These are phyloP conservation scores for Dendrostoma leiphaemia DNA, from an alignment of 2,329 filamentous ascomycete species.

Conservation along the genomic window DNA sequence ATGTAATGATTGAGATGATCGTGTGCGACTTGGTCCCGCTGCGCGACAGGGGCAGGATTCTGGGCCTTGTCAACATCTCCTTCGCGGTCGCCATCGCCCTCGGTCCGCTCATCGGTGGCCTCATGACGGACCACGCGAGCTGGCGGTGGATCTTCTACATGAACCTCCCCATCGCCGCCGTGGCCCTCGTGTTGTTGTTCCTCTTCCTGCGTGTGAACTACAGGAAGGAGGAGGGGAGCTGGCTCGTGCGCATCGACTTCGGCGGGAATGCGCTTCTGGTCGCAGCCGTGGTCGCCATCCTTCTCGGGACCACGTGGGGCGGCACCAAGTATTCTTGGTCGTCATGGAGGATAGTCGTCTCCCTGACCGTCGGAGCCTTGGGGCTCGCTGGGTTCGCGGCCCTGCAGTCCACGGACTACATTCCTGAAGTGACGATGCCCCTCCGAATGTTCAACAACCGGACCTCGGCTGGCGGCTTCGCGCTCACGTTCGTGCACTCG, in stretches of 20 bases:
- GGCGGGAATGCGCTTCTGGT: conserved; percentile 21
- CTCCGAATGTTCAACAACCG: conserved; percentile 1
- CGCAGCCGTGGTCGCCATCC: conserved; percentile 11
- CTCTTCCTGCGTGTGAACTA: conserved; percentile 27
- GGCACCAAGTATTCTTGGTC: conserved; percentile 20
- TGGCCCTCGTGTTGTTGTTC: conserved; percentile 24
- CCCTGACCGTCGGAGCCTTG: conserved; percentile 35
- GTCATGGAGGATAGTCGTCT: conserved; percentile 25
- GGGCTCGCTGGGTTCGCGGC: conserved; percentile 33
- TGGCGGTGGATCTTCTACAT: conserved; percentile 33
- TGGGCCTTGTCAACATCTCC: conserved; percentile 18
- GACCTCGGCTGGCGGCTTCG: background rate
- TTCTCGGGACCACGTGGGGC: conserved; percentile 22
- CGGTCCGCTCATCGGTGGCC: conserved; percentile 31
- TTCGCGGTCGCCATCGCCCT: conserved; percentile 25
- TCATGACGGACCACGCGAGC: conserved; percentile 25
- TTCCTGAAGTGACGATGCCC: conserved; percentile 31
- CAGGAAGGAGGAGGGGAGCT: background rate
- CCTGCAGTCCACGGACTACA: conserved; percentile 26
- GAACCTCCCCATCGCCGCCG: conserved; percentile 23
- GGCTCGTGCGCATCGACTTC: conserved; percentile 17
- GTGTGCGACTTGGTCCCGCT: conserved; percentile 35
- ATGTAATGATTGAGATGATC: conserved; percentile 34
- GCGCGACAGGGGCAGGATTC: conserved; percentile 32
- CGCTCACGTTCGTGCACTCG: background rate